These are phyloP conservation scores for Boletellus ananiceps DNA, from an alignment of 768 basidiomycete genomes.

Conservation along the genomic window DNA sequence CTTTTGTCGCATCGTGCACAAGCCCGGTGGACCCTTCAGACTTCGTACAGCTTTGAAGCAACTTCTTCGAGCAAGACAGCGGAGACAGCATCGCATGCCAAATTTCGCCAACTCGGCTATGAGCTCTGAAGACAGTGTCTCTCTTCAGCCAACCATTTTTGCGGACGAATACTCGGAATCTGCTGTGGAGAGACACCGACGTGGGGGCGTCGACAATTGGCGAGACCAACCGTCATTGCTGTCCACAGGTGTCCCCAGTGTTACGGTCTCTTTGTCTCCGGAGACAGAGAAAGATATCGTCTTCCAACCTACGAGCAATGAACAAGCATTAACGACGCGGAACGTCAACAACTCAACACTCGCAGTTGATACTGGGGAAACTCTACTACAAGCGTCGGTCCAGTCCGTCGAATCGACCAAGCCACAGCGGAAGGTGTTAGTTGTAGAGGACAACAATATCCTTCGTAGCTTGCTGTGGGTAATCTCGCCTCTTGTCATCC, in stretches of 20 bases:
- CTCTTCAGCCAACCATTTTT: slow-evolving; percentile 27
- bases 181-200: slow-evolving; percentile 24
- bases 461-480: slow-evolving; percentile 78
- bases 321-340: slow-evolving; percentile 5
- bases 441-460: slow-evolving; percentile 89
- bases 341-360: slow-evolving; percentile 41
- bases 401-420: slow-evolving; percentile 44
- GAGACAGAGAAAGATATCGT: slow-evolving; percentile 30
- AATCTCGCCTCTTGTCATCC: slow-evolving; percentile 1
- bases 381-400: slow-evolving; percentile 63
- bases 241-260: slow-evolving; percentile 6
- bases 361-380: slow-evolving; percentile 55
- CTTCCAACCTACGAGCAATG: slow-evolving; percentile 14
- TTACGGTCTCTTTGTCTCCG: slow-evolving; percentile 17
- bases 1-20: slow-evolving; percentile 84
- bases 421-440: slow-evolving; percentile 58
- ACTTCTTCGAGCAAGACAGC: slow-evolving; percentile 29
- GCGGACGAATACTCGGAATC: slow-evolving; percentile 20
- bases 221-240: slow-evolving; percentile 12
- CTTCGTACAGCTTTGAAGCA: slow-evolving; percentile 61
- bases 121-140: slow-evolving; percentile 24
- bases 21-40: slow-evolving; percentile 81
- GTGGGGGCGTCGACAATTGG: slow-evolving; percentile 32
- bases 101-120: slow-evolving; percentile 16
- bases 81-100: slow-evolving; percentile 25